Percentiles rank a stretch among this genome's conserved stretches.
Evolutionary conservation across 208 protist genomes (phyloP).

Genomic region (Crithidia brevicula): DNA sequence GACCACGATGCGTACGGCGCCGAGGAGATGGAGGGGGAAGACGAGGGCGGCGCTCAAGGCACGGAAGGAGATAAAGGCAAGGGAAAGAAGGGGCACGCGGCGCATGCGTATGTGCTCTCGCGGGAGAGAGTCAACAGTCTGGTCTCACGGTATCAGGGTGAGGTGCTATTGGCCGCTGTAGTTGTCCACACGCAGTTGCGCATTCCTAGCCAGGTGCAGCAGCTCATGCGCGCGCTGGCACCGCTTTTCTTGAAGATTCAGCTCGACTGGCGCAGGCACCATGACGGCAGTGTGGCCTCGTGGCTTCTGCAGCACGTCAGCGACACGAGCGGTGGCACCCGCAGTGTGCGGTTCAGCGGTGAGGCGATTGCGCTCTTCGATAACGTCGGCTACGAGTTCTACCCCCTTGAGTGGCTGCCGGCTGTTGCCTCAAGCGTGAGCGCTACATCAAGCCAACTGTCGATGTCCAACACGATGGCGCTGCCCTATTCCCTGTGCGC

Average conservation of each 20-base stretch:
- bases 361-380: constrained; percentile 67
- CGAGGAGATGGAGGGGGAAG: constrained; percentile 11
- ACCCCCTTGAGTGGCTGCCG: constrained; percentile 84
- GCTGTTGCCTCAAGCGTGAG: constrained; percentile 27
- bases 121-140: constrained; percentile 44
- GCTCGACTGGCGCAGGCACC: constrained; percentile 20
- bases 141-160: constrained; percentile 59
- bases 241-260: constrained; percentile 54
- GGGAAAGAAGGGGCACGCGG: neutral
- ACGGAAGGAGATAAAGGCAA: neutral
- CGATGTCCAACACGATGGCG: neutral
- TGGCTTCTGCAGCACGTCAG: constrained; percentile 24
- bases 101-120: constrained; percentile 31
- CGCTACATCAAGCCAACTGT: too few species aligned
- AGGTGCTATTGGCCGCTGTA: constrained; percentile 76
- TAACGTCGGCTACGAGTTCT: constrained; percentile 82
- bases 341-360: constrained; percentile 42
- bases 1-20: neutral
- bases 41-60: neutral
- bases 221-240: constrained; percentile 63
- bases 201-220: constrained; percentile 65
- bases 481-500: constrained; percentile 73
- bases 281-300: constrained; percentile 23
- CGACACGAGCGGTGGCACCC: neutral
- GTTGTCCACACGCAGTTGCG: constrained; percentile 79